Evolutionary conservation across 441 rosid species (phyloP).

Genomic region (Euphorbia celastroides): DNA sequence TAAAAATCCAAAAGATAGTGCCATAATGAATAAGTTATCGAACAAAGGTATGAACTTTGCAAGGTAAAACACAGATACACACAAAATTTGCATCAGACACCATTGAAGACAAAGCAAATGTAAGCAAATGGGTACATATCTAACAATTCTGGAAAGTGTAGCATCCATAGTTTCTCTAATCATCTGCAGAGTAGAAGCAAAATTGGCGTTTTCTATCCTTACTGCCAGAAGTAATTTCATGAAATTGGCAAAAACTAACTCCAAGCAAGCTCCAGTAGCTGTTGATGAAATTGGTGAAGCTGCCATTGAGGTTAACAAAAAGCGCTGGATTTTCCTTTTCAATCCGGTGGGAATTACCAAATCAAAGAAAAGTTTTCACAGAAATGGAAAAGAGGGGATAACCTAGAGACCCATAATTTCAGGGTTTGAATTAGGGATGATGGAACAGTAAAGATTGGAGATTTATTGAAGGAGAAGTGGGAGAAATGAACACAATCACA

Average conservation of each 20-base stretch:
- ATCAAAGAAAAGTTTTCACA: background rate
- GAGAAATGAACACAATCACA: background rate
- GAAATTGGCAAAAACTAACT: slow-evolving; percentile 12
- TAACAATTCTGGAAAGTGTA: background rate
- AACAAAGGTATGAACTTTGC: no score
- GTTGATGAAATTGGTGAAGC: background rate
- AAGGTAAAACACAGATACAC: background rate
- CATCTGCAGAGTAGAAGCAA: slow-evolving; percentile 7
- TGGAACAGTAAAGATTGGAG: background rate
- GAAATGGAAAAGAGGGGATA: background rate
- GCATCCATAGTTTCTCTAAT: slow-evolving; percentile 3
- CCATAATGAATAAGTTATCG: no score
- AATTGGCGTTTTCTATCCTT: slow-evolving; percentile 1
- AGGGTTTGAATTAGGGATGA: background rate
- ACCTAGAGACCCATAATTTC: background rate
- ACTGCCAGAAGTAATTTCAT: background rate
- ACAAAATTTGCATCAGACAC: background rate
- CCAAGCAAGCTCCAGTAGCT: slow-evolving; percentile 12
- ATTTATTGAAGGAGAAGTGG: background rate
- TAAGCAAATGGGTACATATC: background rate
- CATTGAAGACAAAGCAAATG: background rate
- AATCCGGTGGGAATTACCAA: background rate
- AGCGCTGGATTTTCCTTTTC: background rate
- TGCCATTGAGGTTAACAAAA: slow-evolving; percentile 1
- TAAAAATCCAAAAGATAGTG: no score